phyloP scores from a whole-genome alignment of 2,329 filamentous ascomycete genomes.

The Fusarium avenaceum region DNA sequence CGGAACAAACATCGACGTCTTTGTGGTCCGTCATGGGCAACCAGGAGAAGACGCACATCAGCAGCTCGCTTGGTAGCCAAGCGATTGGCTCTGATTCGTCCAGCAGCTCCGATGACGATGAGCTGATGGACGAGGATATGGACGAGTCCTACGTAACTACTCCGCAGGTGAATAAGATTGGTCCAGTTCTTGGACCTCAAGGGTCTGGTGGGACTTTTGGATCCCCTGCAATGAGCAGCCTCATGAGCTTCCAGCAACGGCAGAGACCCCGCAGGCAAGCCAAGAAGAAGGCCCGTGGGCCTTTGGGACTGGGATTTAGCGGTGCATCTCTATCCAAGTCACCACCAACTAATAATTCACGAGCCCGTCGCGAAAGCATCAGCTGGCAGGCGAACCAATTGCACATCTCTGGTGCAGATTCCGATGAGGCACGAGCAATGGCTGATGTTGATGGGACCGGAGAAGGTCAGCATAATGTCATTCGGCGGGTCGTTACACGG shows the following conservation, averaged over 20 bases:
- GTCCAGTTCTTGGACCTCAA: constrained; percentile 60
- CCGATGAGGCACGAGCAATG: constrained; percentile 77
- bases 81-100: constrained; percentile 82
- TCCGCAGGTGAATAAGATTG: constrained; percentile 78
- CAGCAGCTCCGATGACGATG: constrained; percentile 78
- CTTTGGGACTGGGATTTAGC: constrained; percentile 66
- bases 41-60: constrained; percentile 78
- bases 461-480: constrained; percentile 78
- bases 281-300: constrained; percentile 66
- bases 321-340: constrained; percentile 74
- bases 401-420: constrained; percentile 80
- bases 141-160: constrained; percentile 87
- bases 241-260: constrained; percentile 87
- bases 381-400: constrained; percentile 91
- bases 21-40: constrained; percentile 79
- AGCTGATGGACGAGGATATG: constrained; percentile 79
- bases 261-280: constrained; percentile 78
- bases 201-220: constrained; percentile 72
- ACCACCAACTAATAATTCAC: constrained; percentile 70
- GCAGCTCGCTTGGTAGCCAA: constrained; percentile 83
- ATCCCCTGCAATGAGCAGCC: constrained; percentile 79
- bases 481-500: constrained; percentile 85
- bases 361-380: constrained; percentile 85
- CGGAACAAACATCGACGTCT: constrained; percentile 76
- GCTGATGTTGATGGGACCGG: constrained; percentile 65